These are phyloP conservation scores for Alternaria brassicae DNA, from an alignment of 2,329 filamentous ascomycete species.

Conservation along the genomic window DNA sequence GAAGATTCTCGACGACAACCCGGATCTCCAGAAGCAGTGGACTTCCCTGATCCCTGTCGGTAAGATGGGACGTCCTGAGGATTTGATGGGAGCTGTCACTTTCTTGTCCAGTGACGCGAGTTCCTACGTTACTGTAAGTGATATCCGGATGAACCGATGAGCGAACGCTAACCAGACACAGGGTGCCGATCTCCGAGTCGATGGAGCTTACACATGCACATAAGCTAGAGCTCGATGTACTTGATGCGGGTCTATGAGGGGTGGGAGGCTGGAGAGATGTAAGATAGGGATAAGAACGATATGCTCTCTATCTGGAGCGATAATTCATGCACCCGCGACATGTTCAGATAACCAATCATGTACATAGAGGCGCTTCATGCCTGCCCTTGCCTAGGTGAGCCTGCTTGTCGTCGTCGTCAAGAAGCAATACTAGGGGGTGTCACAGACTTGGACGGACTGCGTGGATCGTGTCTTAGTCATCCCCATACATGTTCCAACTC, in stretches of 20 bases:
- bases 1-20: slow-evolving; percentile 94
- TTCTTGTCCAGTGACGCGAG: slow-evolving; percentile 81
- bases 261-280: background rate
- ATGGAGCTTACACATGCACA: slow-evolving; percentile 87
- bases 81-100: slow-evolving; percentile 91
- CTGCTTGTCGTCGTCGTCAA: background rate
- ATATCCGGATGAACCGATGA: background rate
- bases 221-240: slow-evolving; percentile 41
- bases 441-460: background rate
- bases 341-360: background rate
- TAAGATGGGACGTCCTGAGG: slow-evolving; percentile 90
- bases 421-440: background rate
- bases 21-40: slow-evolving; percentile 88
- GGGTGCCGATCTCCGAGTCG: slow-evolving; percentile 79
- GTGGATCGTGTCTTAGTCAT: slow-evolving; percentile 14
- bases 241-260: background rate
- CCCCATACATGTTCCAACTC: slow-evolving; percentile 12
- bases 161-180: slow-evolving; percentile 37
- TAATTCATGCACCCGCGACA: background rate
- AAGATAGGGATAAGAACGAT: background rate
- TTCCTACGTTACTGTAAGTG: slow-evolving; percentile 48
- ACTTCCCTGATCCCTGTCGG: slow-evolving; percentile 89
- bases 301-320: background rate
- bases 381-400: background rate
- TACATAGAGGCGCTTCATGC: background rate